Evolutionary conservation across 108 stramenopile genomes (phyloP).

Genomic region (Hondaea fermentalgiana): DNA sequence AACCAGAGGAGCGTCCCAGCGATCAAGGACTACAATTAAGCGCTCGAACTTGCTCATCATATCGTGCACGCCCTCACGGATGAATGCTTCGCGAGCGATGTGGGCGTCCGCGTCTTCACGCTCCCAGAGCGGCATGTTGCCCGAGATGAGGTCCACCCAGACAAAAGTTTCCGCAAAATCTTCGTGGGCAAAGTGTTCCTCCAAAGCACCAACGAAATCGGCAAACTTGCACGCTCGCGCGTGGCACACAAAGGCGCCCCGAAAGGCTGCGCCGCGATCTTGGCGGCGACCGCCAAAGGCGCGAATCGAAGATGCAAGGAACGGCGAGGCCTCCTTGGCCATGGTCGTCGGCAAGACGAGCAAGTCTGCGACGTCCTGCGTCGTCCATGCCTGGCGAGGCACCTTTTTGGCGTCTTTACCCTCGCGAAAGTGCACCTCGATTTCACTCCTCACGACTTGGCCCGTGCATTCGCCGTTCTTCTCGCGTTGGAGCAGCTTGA

Average conservation of each 20-base stretch:
- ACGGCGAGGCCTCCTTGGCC: not conserved
- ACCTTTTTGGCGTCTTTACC: not conserved
- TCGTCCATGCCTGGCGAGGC: not conserved
- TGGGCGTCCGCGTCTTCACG: not conserved
- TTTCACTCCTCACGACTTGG: no score
- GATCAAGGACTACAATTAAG: not conserved
- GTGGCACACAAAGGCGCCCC: not conserved
- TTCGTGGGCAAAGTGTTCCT: not conserved
- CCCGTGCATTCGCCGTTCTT: no score
- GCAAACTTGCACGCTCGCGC: not conserved
- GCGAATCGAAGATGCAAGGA: not conserved
- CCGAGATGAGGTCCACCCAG: not conserved
- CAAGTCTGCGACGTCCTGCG: not conserved
- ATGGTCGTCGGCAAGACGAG: not conserved
- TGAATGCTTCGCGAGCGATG: not conserved
- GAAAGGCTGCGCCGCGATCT: not conserved
- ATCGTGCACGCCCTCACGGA: not conserved
- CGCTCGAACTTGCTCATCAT: not conserved
- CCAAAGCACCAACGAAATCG: not conserved
- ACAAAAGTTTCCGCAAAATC: not conserved
- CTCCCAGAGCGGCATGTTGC: not conserved
- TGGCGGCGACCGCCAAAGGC: not conserved
- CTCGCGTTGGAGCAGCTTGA: not conserved
- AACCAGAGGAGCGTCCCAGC: not conserved
- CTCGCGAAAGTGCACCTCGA: not conserved